Conservation (phyloP, 108 stramenopile genomes). For the Thalassiosira profunda region DNA sequence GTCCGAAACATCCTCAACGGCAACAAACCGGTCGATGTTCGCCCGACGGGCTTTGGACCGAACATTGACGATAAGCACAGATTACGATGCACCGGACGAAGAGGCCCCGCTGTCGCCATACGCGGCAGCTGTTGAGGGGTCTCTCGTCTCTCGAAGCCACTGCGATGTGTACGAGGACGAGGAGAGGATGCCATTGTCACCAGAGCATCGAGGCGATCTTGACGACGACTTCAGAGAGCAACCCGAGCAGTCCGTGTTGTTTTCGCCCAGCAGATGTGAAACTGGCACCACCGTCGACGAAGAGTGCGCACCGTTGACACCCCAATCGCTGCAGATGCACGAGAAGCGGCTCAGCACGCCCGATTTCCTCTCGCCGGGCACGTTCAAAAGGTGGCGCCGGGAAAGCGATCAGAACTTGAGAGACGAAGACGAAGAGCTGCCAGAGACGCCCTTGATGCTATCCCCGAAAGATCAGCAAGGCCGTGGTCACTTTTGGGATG, state of each 20-base stretch:
- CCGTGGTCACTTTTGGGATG: too few species aligned
- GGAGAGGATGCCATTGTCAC: conserved; percentile 11
- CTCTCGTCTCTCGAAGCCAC: neutral
- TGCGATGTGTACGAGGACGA: neutral
- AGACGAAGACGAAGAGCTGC: too few species aligned
- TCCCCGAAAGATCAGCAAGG: too few species aligned
- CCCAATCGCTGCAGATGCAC: conserved; percentile 12
- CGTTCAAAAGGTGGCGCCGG: too few species aligned
- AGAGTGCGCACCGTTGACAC: conserved; percentile 23
- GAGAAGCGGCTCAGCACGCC: neutral
- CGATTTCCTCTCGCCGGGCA: conserved; percentile 6
- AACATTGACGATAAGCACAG: neutral
- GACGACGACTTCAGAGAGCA: too few species aligned
- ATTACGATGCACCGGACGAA: neutral
- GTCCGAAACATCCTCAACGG: neutral
- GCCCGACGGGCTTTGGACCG: neutral
- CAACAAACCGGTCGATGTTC: neutral
- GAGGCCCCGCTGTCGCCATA: neutral
- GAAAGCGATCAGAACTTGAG: too few species aligned
- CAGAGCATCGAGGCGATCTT: neutral
- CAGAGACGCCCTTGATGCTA: too few species aligned
- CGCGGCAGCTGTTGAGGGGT: neutral
- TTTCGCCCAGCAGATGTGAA: too few species aligned
- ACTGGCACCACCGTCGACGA: too few species aligned
- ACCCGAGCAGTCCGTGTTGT: too few species aligned